Conservation (phyloP, 345 rosid genomes). For the Pseudoturritis turrita region DNA sequence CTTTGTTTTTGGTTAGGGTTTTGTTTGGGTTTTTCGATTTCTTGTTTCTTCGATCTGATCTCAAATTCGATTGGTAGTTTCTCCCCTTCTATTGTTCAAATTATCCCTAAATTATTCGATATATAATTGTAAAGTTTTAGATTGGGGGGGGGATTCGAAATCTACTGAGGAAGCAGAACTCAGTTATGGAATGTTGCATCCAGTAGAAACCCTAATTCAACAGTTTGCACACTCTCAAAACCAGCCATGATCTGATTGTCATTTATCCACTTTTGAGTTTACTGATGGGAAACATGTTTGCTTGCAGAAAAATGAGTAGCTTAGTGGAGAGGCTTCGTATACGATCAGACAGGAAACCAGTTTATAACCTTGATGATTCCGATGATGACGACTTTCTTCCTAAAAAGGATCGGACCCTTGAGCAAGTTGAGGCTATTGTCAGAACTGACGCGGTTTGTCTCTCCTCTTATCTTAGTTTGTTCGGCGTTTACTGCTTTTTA, state of each 20-base stretch:
- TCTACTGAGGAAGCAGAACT: neutral
- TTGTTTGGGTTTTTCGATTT: neutral
- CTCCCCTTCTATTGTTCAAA: neutral
- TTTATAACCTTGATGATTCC: slow-evolving; percentile 87
- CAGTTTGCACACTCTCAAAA: neutral
- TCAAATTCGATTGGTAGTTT: neutral
- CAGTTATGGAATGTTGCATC: neutral
- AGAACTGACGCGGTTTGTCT: slow-evolving; percentile 77
- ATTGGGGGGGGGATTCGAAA: neutral
- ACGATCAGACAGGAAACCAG: slow-evolving; percentile 78
- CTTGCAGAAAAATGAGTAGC: slow-evolving; percentile 73
- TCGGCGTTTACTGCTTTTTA: neutral
- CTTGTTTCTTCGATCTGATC: neutral
- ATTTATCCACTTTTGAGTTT: neutral
- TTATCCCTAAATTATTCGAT: neutral
- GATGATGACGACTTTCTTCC: slow-evolving; percentile 73
- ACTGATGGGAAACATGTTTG: neutral
- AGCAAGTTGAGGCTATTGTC: slow-evolving; percentile 63
- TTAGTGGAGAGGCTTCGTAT: slow-evolving; percentile 92
- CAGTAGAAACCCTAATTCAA: slow-evolving; percentile 10
- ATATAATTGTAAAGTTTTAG: neutral
- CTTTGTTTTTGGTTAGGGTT: slow-evolving; percentile 11
- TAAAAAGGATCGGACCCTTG: slow-evolving; percentile 50
- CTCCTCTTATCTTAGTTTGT: neutral
- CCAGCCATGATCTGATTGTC: neutral